Percentiles rank a stretch among this genome's conserved stretches.
phyloP scores from a whole-genome alignment of 1,284 basidiomycete genomes.

The Puccinia coronata region DNA sequence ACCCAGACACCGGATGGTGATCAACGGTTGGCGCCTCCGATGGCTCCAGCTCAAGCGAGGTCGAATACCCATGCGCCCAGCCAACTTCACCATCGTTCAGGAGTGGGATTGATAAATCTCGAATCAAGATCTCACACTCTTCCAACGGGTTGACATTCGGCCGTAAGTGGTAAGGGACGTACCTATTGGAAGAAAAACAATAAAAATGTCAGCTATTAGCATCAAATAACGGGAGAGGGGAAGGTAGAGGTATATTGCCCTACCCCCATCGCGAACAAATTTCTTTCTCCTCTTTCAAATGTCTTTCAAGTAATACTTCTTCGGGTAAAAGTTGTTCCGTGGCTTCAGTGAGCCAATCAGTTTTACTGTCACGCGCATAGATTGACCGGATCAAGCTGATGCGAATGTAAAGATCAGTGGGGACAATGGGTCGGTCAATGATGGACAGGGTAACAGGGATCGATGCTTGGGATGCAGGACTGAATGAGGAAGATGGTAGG shows the following conservation, averaged over 20 bases:
- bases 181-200: slow-evolving; percentile 17
- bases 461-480: slow-evolving; percentile 54
- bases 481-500: slow-evolving; percentile 56
- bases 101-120: slow-evolving; percentile 56
- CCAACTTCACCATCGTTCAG: slow-evolving; percentile 50
- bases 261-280: slow-evolving; percentile 59
- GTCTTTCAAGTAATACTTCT: slow-evolving; percentile 55
- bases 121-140: slow-evolving; percentile 55
- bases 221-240: background rate
- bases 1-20: slow-evolving; percentile 54
- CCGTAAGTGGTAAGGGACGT: slow-evolving; percentile 52
- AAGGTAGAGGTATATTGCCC: slow-evolving; percentile 48
- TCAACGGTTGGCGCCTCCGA: slow-evolving; percentile 53
- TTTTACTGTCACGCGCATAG: slow-evolving; percentile 55
- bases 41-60: slow-evolving; percentile 56
- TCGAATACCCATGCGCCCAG: slow-evolving; percentile 57
- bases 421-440: slow-evolving; percentile 56
- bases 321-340: slow-evolving; percentile 53
- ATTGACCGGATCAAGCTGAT: slow-evolving; percentile 56
- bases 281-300: slow-evolving; percentile 59
- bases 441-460: slow-evolving; percentile 56
- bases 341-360: slow-evolving; percentile 51
- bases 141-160: slow-evolving; percentile 55
- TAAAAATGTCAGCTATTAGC: background rate
- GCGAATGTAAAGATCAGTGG: slow-evolving; percentile 57